phyloP scores from a whole-genome alignment of 2,329 filamentous ascomycete species.

The Botrytis fragariae region DNA sequence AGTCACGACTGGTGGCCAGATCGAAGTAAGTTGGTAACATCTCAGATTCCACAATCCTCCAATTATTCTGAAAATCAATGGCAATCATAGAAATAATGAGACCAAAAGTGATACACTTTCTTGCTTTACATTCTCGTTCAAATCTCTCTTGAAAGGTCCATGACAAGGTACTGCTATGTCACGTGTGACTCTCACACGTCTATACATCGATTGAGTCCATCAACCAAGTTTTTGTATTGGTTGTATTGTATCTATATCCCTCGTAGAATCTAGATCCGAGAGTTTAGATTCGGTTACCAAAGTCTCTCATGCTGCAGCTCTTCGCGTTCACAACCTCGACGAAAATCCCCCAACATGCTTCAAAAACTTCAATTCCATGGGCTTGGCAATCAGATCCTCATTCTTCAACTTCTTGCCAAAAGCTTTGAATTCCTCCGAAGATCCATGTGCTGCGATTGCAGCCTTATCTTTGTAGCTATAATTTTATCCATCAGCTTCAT shows the following conservation, averaged over 20 bases:
- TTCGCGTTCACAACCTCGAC: slow-evolving; percentile 25
- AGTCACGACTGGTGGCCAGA: neutral
- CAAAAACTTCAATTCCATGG: slow-evolving; percentile 34
- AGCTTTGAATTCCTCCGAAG: slow-evolving; percentile 27
- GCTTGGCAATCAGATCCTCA: slow-evolving; percentile 30
- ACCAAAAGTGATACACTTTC: neutral
- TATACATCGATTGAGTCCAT: neutral
- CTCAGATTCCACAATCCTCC: neutral
- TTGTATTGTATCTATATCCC: neutral
- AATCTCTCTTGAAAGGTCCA: neutral
- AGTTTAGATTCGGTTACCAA: neutral
- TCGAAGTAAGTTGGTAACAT: neutral
- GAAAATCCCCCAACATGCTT: slow-evolving; percentile 33
- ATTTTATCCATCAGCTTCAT: neutral
- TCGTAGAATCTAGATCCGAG: neutral
- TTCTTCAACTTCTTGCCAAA: slow-evolving; percentile 30
- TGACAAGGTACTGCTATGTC: neutral
- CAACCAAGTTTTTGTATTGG: neutral
- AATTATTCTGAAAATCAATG: neutral
- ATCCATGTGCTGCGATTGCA: slow-evolving; percentile 30
- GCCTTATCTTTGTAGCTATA: slow-evolving; percentile 35
- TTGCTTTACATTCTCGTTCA: neutral
- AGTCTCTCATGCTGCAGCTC: too few species aligned
- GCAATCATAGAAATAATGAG: neutral
- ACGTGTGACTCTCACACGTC: neutral